Percentiles rank a stretch among this genome's conserved stretches.
Conservation (phyloP, 148 eudicot species). For the Pharnaceum exiguum region DNA sequence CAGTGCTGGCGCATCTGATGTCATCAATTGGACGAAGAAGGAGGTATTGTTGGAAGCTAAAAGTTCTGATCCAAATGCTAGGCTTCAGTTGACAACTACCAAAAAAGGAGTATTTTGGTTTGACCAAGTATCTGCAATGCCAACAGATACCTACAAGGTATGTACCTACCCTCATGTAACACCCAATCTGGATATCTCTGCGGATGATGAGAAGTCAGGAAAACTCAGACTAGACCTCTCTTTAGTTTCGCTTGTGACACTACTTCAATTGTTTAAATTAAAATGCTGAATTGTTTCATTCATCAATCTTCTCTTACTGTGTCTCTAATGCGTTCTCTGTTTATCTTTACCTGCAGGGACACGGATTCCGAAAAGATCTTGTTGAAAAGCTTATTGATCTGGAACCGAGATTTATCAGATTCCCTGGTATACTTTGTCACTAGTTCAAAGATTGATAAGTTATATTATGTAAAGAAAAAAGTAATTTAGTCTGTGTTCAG, state of each 20-base stretch:
- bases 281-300: background rate
- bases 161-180: too few species aligned
- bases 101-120: constrained; percentile 66
- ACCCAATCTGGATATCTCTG: too few species aligned
- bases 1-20: constrained; percentile 50
- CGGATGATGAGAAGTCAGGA: too few species aligned
- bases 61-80: constrained; percentile 52
- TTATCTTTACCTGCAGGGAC: constrained; percentile 49
- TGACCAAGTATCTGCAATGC: constrained; percentile 94
- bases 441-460: background rate
- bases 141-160: constrained; percentile 80
- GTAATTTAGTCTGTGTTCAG: too few species aligned
- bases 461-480: background rate
- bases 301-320: background rate
- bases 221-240: too few species aligned
- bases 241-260: too few species aligned
- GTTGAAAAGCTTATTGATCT: constrained; percentile 64
- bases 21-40: constrained; percentile 65
- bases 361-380: constrained; percentile 86
- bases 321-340: background rate
- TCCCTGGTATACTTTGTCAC: constrained; percentile 57
- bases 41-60: constrained; percentile 57
- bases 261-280: too few species aligned
- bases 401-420: constrained; percentile 83
- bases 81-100: constrained; percentile 79